These are phyloP conservation scores for Melastoma malabathricum DNA, from an alignment of 345 rosid genomes.

Conservation along the genomic window DNA sequence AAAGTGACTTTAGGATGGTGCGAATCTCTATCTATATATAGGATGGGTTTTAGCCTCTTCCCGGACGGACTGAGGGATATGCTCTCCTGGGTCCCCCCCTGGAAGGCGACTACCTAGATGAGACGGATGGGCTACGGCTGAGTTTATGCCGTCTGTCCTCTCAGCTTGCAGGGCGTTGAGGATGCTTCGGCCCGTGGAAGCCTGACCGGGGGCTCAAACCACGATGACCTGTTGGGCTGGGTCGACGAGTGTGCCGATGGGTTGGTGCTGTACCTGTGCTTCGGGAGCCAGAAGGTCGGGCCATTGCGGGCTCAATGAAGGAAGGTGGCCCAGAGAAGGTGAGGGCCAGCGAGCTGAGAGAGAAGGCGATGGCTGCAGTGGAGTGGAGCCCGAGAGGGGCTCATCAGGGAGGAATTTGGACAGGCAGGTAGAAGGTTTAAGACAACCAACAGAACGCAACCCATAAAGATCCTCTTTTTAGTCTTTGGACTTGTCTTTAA, in stretches of 20 bases:
- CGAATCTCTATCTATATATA: no score
- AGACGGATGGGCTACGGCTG: constrained; percentile 25
- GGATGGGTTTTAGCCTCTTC: no score
- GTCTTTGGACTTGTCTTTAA: no score
- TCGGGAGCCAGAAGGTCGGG: constrained; percentile 43
- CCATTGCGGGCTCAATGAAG: constrained; percentile 15
- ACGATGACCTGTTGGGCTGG: constrained; percentile 21
- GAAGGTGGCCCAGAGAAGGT: constrained; percentile 8
- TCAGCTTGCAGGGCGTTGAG: constrained; percentile 24
- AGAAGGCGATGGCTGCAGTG: constrained; percentile 23
- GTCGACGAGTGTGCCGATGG: constrained; percentile 36
- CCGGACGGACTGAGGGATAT: constrained; percentile 20
- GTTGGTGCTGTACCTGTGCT: constrained; percentile 50
- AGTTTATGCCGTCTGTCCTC: constrained; percentile 47
- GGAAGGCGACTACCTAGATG: constrained; percentile 27
- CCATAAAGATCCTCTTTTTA: background rate
- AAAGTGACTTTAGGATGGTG: no score
- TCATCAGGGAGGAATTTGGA: constrained; percentile 28
- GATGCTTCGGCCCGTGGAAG: background rate
- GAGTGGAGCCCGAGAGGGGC: constrained; percentile 30
- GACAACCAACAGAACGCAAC: background rate
- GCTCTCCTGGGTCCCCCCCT: constrained; percentile 26
- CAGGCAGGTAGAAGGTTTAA: constrained; percentile 20
- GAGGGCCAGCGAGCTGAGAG: constrained; percentile 19
- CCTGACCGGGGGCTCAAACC: background rate